Evolutionary conservation across 2,329 filamentous ascomycete genomes (phyloP).

Genomic region (Cercospora berteroae): DNA sequence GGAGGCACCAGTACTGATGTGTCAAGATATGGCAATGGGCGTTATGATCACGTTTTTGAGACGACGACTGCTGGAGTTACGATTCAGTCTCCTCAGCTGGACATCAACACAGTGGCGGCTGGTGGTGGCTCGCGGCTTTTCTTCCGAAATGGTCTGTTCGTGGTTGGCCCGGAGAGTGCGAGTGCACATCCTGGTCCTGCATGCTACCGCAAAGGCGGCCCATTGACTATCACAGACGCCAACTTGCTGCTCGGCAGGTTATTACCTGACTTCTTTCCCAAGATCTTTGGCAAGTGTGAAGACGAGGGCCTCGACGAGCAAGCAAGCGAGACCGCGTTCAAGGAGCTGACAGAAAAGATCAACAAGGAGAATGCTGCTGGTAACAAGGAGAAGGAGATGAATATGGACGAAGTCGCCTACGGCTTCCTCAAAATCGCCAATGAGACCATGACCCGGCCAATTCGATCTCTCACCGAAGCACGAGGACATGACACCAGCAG

Average conservation of each 20-base stretch:
- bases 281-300: slow-evolving; percentile 90
- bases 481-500: slow-evolving; percentile 88
- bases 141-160: slow-evolving; percentile 85
- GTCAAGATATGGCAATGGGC: slow-evolving; percentile 72
- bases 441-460: slow-evolving; percentile 87
- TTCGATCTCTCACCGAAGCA: slow-evolving; percentile 85
- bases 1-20: slow-evolving; percentile 91
- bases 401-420: slow-evolving; percentile 78
- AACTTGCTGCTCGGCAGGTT: slow-evolving; percentile 82
- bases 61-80: slow-evolving; percentile 92
- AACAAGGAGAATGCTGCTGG: slow-evolving; percentile 69
- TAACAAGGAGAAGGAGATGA: slow-evolving; percentile 61
- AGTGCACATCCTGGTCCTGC: slow-evolving; percentile 86
- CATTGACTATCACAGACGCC: slow-evolving; percentile 89
- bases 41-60: slow-evolving; percentile 91
- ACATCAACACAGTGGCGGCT: slow-evolving; percentile 93
- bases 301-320: slow-evolving; percentile 74
- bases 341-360: slow-evolving; percentile 72
- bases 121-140: slow-evolving; percentile 83
- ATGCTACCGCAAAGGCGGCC: slow-evolving; percentile 86
- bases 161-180: slow-evolving; percentile 85
- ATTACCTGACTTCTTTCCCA: slow-evolving; percentile 87
- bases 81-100: slow-evolving; percentile 85
- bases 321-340: slow-evolving; percentile 72
- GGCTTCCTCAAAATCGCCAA: slow-evolving; percentile 89